phyloP scores from a whole-genome alignment of 192 early-diverging fungal genomes.

The Mycoemilia scoparia region DNA sequence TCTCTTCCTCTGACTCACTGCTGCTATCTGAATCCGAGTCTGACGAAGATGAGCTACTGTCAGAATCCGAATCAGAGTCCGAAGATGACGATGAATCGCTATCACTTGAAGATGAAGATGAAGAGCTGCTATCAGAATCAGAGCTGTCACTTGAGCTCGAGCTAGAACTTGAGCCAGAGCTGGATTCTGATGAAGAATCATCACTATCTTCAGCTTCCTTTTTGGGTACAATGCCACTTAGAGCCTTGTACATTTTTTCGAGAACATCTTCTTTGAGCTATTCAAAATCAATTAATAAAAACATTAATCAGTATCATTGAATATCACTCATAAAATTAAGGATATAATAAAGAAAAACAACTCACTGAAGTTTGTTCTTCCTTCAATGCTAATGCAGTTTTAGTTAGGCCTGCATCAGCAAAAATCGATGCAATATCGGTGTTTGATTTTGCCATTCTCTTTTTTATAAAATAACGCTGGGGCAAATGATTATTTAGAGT shows the following conservation, averaged over 20 bases:
- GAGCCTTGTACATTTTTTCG: too few relatives aligned
- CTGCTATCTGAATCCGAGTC: constrained; percentile 1
- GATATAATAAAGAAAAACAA: background rate
- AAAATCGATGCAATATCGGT: too few relatives aligned
- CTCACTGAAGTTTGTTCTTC: too few relatives aligned
- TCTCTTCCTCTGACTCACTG: constrained; percentile 4
- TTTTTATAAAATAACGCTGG: too few relatives aligned
- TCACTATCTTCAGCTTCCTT: constrained; percentile 3
- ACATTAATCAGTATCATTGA: background rate
- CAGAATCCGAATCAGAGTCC: constrained; percentile 13
- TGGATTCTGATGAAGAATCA: background rate
- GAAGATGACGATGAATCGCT: constrained; percentile 13
- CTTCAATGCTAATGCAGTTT: too few relatives aligned
- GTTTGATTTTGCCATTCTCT: too few relatives aligned
- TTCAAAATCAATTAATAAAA: background rate
- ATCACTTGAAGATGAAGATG: too few relatives aligned
- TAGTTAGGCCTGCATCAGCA: too few relatives aligned
- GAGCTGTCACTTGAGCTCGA: background rate
- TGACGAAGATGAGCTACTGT: constrained; percentile 10
- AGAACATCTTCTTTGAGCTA: too few relatives aligned
- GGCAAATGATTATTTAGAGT: background rate
- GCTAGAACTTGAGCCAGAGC: constrained; percentile 2
- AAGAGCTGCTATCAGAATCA: too few relatives aligned
- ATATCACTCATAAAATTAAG: background rate
- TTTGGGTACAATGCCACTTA: too few relatives aligned